These are phyloP conservation scores for Podila epicladia DNA, from an alignment of 192 early-diverging fungal genomes.

Conservation along the genomic window DNA sequence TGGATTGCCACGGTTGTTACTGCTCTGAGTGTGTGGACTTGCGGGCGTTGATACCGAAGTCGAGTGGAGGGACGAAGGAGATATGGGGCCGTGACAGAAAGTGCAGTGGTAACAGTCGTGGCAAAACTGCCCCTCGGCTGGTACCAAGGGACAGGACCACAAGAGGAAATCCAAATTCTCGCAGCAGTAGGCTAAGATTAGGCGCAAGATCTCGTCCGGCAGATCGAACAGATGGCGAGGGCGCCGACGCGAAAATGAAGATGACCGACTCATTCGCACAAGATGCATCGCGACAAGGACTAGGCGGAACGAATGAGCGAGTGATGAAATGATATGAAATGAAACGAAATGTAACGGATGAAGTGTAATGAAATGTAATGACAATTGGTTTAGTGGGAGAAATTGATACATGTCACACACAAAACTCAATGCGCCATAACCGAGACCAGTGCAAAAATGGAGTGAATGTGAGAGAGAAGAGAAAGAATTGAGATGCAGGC, in stretches of 20 bases:
- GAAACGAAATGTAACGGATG: too few species aligned
- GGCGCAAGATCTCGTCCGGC: constrained; percentile 29
- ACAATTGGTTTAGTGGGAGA: too few species aligned
- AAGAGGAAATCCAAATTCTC: constrained; percentile 25
- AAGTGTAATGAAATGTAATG: too few species aligned
- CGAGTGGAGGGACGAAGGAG: not conserved
- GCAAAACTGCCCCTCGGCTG: constrained; percentile 15
- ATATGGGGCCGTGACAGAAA: not conserved
- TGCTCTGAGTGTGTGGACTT: not conserved
- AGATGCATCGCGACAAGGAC: not conserved
- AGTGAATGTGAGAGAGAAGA: too few species aligned
- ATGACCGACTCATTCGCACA: constrained; percentile 7
- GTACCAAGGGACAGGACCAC: constrained; percentile 27
- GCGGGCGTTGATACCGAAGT: not conserved
- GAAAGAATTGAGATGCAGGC: too few species aligned
- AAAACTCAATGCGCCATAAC: too few species aligned
- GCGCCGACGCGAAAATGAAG: constrained; percentile 27
- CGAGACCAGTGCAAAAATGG: too few species aligned
- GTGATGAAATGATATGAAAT: too few species aligned
- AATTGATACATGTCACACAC: too few species aligned
- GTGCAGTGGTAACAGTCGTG: constrained; percentile 36
- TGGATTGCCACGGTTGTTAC: not conserved
- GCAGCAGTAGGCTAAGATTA: constrained; percentile 27
- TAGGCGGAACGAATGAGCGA: not conserved
- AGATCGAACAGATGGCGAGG: constrained; percentile 31